Conservation (phyloP, 2,329 filamentous ascomycete genomes). For the Fusarium xylarioides region DNA sequence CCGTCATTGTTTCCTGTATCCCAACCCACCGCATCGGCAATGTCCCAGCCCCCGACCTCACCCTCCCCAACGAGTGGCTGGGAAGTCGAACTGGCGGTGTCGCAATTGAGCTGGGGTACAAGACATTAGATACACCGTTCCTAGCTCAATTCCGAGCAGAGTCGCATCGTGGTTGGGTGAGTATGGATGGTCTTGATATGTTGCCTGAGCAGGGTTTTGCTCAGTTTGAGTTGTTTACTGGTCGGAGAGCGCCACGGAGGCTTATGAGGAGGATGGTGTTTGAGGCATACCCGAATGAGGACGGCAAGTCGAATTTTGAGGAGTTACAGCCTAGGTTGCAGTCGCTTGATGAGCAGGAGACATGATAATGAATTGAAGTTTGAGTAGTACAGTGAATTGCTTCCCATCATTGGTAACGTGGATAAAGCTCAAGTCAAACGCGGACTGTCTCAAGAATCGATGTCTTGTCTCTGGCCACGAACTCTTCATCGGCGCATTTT, state of each 20-base stretch:
- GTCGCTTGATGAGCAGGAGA: slow-evolving; percentile 42
- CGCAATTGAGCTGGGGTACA: slow-evolving; percentile 78
- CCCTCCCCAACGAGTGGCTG: slow-evolving; percentile 75
- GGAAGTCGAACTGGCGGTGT: slow-evolving; percentile 78
- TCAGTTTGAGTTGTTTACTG: slow-evolving; percentile 84
- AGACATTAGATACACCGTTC: slow-evolving; percentile 76
- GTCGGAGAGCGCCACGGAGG: slow-evolving; percentile 60
- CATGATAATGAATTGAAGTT: slow-evolving; percentile 20
- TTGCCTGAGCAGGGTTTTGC: slow-evolving; percentile 82
- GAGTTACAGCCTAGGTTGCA: slow-evolving; percentile 49
- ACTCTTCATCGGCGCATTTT: too few species aligned
- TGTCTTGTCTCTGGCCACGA: too few species aligned
- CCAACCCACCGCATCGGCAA: slow-evolving; percentile 74
- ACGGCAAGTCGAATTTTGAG: slow-evolving; percentile 51
- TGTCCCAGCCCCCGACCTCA: slow-evolving; percentile 73
- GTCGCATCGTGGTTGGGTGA: slow-evolving; percentile 73
- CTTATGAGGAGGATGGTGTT: slow-evolving; percentile 75
- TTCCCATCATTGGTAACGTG: too few species aligned
- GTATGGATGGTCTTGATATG: slow-evolving; percentile 79
- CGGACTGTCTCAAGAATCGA: too few species aligned
- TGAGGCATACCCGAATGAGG: slow-evolving; percentile 54
- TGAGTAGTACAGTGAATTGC: background rate
- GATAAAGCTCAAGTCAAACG: too few species aligned
- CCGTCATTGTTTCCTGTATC: slow-evolving; percentile 80
- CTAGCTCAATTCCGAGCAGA: slow-evolving; percentile 71